Evolutionary conservation across 2,329 filamentous ascomycete species (phyloP).

Genomic region (Magnaporthales sp.): DNA sequence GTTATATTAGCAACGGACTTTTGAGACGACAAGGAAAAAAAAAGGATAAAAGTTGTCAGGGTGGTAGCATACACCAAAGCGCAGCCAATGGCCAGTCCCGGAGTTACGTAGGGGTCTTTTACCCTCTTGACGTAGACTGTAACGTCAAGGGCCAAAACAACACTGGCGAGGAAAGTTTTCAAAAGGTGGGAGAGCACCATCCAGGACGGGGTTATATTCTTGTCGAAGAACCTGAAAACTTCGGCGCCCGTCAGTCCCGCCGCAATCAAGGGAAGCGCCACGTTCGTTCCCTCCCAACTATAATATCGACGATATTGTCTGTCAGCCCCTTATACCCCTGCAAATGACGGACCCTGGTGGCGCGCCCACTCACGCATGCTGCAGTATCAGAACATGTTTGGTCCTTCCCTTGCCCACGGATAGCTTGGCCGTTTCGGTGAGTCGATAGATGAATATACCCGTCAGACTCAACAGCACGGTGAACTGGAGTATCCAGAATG

Average conservation of each 20-base stretch:
- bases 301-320: not conserved
- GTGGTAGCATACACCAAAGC: constrained; percentile 38
- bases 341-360: not conserved
- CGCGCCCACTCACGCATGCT: constrained; percentile 37
- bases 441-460: constrained; percentile 43
- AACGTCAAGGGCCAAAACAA: constrained; percentile 41
- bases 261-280: constrained; percentile 37
- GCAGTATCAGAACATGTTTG: constrained; percentile 31
- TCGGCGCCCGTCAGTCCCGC: constrained; percentile 35
- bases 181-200: constrained; percentile 43
- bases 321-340: not conserved
- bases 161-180: constrained; percentile 36
- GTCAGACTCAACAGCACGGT: constrained; percentile 34
- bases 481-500: constrained; percentile 41
- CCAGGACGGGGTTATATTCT: constrained; percentile 44
- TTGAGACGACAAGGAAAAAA: not conserved
- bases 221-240: constrained; percentile 28
- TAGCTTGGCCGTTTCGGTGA: constrained; percentile 35
- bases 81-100: constrained; percentile 39
- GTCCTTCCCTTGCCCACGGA: constrained; percentile 30
- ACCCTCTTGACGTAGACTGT: constrained; percentile 36
- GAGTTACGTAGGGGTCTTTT: constrained; percentile 37
- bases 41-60: constrained; percentile 2
- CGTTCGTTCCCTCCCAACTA: constrained; percentile 47
- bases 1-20: not conserved